Percentiles rank a stretch among this genome's conserved stretches.
Evolutionary conservation across 768 basidiomycete genomes (phyloP).

Genomic region (Mycena chlorophos): DNA sequence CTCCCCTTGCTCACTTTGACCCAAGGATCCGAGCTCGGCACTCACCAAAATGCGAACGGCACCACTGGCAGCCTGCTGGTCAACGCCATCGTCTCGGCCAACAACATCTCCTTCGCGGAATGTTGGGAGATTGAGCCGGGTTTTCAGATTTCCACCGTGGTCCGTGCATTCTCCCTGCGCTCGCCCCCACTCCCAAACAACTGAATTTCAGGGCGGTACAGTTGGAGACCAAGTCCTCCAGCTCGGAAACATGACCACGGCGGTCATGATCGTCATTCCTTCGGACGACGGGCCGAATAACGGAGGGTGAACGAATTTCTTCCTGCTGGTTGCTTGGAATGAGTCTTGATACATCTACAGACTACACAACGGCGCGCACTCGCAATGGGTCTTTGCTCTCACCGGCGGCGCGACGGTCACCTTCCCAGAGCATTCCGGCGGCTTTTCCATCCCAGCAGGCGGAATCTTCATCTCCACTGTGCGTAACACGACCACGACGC

Average conservation of each 20-base stretch:
- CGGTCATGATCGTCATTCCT: slow-evolving; percentile 21
- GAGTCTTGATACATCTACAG: slow-evolving; percentile 9
- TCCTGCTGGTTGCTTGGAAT: not conserved
- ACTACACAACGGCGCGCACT: slow-evolving; percentile 24
- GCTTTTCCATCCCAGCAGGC: slow-evolving; percentile 19
- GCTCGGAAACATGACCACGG: slow-evolving; percentile 19
- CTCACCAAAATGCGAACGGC: too few species aligned
- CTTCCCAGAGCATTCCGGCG: slow-evolving; percentile 22
- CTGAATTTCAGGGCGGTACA: slow-evolving; percentile 17
- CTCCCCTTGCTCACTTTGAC: too few species aligned
- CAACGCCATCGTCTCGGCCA: slow-evolving; percentile 21
- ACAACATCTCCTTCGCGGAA: slow-evolving; percentile 23
- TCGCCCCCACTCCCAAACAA: slow-evolving; percentile 3
- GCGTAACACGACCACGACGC: slow-evolving; percentile 9
- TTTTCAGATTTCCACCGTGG: slow-evolving; percentile 22
- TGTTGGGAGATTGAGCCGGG: slow-evolving; percentile 24
- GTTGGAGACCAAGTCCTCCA: slow-evolving; percentile 22
- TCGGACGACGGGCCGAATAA: slow-evolving; percentile 24
- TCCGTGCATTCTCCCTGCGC: slow-evolving; percentile 10
- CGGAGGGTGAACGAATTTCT: slow-evolving; percentile 18
- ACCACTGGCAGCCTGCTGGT: slow-evolving; percentile 21
- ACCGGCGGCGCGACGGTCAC: slow-evolving; percentile 21
- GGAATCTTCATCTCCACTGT: slow-evolving; percentile 24
- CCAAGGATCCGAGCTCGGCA: too few species aligned
- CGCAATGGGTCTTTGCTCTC: slow-evolving; percentile 25